Conservation (phyloP, 352 stramenopile genomes). For the Phytopythium vexans region DNA sequence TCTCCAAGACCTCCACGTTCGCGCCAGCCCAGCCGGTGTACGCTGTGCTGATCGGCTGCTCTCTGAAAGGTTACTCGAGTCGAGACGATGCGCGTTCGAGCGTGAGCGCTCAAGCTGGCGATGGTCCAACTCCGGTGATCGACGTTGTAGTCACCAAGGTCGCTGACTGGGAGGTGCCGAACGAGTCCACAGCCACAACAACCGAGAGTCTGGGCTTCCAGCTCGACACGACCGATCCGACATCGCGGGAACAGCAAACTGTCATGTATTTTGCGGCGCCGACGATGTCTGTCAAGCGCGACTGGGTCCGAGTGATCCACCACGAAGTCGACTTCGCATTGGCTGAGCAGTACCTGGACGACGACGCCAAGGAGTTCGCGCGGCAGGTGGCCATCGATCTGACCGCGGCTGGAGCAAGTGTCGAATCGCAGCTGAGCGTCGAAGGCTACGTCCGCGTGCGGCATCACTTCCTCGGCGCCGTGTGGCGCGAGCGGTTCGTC, state of each 20-base stretch:
- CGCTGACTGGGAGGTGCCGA: constrained; percentile 38
- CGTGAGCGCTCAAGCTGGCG: neutral
- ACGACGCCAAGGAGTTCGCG: constrained; percentile 49
- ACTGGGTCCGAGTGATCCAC: constrained; percentile 55
- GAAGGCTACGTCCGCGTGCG: constrained; percentile 45
- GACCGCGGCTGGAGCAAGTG: constrained; percentile 7
- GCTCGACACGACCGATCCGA: constrained; percentile 20
- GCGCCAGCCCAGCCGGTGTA: constrained; percentile 21
- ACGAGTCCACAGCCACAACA: neutral
- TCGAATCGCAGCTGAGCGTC: neutral
- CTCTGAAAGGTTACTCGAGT: constrained; percentile 26
- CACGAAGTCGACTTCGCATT: constrained; percentile 59
- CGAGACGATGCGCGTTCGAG: constrained; percentile 9
- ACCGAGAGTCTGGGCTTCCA: constrained; percentile 33
- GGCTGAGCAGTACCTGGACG: constrained; percentile 53
- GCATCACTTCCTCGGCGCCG: constrained; percentile 41
- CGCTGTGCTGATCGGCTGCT: constrained; percentile 33
- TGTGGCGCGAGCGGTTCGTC: constrained; percentile 50
- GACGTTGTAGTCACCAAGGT: constrained; percentile 39
- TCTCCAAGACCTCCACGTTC: constrained; percentile 16
- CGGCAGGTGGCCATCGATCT: constrained; percentile 46
- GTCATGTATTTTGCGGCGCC: constrained; percentile 36
- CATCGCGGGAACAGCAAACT: constrained; percentile 4
- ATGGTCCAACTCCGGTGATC: constrained; percentile 11
- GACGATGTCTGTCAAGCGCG: constrained; percentile 26